Evolutionary conservation across 208 protist genomes (phyloP).

Genomic region (Leishmania turanica): DNA sequence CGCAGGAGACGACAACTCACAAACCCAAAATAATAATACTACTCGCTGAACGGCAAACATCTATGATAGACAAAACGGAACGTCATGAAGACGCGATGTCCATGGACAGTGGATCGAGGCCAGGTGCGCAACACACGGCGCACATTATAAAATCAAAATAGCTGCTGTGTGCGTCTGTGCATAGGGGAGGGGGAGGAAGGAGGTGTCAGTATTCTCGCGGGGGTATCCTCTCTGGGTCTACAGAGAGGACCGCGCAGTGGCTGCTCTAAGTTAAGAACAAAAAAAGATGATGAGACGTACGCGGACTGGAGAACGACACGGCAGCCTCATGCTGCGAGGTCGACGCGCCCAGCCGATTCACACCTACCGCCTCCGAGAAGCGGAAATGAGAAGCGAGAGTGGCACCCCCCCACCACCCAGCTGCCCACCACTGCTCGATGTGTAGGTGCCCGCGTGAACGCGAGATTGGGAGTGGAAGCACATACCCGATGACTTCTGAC

Average conservation of each 20-base stretch:
- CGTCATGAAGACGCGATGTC: neutral
- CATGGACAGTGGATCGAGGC: constrained; percentile 6
- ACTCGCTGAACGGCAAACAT: no score
- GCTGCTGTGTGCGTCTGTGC: neutral
- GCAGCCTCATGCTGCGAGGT: neutral
- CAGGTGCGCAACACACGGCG: neutral
- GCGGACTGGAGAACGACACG: neutral
- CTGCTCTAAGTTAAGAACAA: neutral
- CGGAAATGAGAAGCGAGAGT: neutral
- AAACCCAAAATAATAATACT: neutral
- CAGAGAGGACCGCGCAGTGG: neutral
- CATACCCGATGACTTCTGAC: neutral
- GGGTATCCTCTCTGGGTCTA: neutral
- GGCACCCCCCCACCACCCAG: neutral
- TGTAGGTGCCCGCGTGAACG: neutral
- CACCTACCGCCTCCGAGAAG: neutral
- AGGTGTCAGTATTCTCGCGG: neutral
- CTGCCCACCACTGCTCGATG: neutral
- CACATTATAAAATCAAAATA: constrained; percentile 2
- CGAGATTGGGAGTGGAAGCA: neutral
- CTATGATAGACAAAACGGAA: neutral
- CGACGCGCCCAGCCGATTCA: neutral
- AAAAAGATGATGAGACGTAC: neutral
- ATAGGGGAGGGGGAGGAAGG: neutral
- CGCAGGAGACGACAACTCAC: neutral